Evolutionary conservation across 2,329 filamentous ascomycete species (phyloP).

Genomic region (Talaromyces sp.): DNA sequence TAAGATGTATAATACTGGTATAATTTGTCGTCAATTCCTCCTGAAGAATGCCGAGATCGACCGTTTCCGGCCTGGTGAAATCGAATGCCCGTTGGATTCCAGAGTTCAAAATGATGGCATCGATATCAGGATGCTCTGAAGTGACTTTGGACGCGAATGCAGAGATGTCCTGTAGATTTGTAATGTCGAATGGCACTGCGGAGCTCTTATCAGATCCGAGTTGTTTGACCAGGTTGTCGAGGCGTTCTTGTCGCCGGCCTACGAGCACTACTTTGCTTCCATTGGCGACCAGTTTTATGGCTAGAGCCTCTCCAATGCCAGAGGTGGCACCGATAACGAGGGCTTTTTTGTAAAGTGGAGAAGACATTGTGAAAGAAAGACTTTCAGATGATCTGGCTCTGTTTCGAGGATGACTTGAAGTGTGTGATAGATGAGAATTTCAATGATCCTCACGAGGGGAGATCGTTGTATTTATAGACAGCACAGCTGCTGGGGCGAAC

Average conservation of each 20-base stretch:
- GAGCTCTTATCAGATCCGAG: constrained; percentile 47
- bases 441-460: background rate
- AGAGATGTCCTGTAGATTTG: constrained; percentile 45
- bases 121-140: constrained; percentile 48
- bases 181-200: constrained; percentile 50
- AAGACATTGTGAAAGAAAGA: constrained; percentile 36
- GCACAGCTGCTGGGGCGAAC: background rate
- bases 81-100: constrained; percentile 52
- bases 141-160: constrained; percentile 27
- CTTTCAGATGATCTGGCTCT: too few species aligned
- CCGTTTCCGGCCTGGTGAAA: constrained; percentile 47
- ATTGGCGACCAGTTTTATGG: constrained; percentile 47
- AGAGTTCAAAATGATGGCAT: constrained; percentile 52
- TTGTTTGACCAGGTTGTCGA: constrained; percentile 47
- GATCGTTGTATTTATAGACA: constrained; percentile 1
- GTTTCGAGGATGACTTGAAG: too few species aligned
- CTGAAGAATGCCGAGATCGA: constrained; percentile 44
- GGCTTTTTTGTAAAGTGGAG: constrained; percentile 49
- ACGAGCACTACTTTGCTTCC: constrained; percentile 48
- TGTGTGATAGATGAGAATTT: too few species aligned
- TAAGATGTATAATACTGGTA: constrained; percentile 47
- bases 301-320: constrained; percentile 48
- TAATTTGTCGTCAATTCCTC: constrained; percentile 53
- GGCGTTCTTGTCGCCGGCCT: constrained; percentile 51
- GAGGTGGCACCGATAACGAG: constrained; percentile 52